Base-by-base conservation (phyloP, 805 yeast genomes). In the Wickerhamiella nectarea region DNA sequence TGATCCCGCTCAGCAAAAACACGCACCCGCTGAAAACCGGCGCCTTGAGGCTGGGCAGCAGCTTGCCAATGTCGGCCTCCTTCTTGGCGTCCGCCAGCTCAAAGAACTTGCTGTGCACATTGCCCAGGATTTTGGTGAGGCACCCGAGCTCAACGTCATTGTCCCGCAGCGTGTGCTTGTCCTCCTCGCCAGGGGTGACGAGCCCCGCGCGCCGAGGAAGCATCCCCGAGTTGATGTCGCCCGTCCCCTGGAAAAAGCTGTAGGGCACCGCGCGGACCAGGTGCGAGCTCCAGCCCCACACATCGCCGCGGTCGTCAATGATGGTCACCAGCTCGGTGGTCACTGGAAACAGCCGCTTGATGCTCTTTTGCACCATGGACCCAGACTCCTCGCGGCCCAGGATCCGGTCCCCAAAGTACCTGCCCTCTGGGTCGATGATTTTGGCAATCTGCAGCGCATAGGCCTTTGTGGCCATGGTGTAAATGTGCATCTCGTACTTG, bases 221-320 rank as follows among this genome's bases (percentile, higher is more conserved):
- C 56, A 86, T 86, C 51, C 85, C 79, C 17, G 95, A 84, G 56
- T 91, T 91, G 56, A 91, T 91, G 65, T 91, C 98, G 22, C 98
- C 98, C 45, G 89, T 85, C 9, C 97, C 97, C 29, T 87, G 94
- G 55, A 91, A 91, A 55, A 91, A 91, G 58, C 84, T 94, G 59
- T 85, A 91, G 0, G 98, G 98, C 1, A 86, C 80, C 4, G 89
- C 97, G 61, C 89, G 84, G 46, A 91, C 76, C 53, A 91, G 65
- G 57, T 91, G 87, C 10, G 80, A 77, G 52, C 85, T 82, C 98
- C 98, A 91, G 56, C 82, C 83, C 98, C 98, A 91, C 17, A 91
- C 98, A 60, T 91, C 98, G 2, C 96, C 98, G 58, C 98, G 73
- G 60, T 91, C 98, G 61, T 91, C 98, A 47, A 91, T 91, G 37